Percentiles rank a stretch among this genome's conserved stretches.
phyloP scores from a whole-genome alignment of 345 rosid species.

The Eucalyptus pauciflora region DNA sequence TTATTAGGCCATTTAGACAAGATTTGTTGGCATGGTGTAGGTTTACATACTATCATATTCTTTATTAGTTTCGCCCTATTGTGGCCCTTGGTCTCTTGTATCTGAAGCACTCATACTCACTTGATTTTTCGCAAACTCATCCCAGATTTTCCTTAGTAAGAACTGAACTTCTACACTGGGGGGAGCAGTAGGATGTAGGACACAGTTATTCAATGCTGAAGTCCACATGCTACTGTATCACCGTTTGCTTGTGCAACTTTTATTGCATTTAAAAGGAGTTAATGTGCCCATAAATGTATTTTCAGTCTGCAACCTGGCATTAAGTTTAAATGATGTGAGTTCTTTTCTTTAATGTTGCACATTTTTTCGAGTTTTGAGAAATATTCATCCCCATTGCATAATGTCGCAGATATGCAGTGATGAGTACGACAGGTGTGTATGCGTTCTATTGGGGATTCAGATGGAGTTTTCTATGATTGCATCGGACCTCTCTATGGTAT shows the following conservation, averaged over 20 bases:
- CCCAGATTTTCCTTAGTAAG: not conserved
- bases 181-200: not conserved
- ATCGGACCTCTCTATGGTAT: constrained; percentile 80
- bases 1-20: not conserved
- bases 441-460: constrained; percentile 81
- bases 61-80: not conserved
- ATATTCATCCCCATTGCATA: not conserved
- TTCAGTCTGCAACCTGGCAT: not conserved
- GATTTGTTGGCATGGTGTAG: not conserved
- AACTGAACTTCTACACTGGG: not conserved
- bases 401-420: constrained; percentile 65
- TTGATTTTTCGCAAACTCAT: not conserved
- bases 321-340: not conserved
- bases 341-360: not conserved
- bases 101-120: not conserved
- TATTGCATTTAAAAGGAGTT: not conserved
- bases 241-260: not conserved
- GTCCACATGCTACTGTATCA: not conserved
- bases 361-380: not conserved
- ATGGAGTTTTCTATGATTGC: constrained; percentile 61
- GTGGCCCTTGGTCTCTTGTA: not conserved
- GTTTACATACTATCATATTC: not conserved
- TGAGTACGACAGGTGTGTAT: constrained; percentile 75
- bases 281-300: not conserved
- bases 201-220: not conserved